Base-by-base conservation (phyloP, 495 filamentous ascomycete species). In the Xylaria cubensis region DNA sequence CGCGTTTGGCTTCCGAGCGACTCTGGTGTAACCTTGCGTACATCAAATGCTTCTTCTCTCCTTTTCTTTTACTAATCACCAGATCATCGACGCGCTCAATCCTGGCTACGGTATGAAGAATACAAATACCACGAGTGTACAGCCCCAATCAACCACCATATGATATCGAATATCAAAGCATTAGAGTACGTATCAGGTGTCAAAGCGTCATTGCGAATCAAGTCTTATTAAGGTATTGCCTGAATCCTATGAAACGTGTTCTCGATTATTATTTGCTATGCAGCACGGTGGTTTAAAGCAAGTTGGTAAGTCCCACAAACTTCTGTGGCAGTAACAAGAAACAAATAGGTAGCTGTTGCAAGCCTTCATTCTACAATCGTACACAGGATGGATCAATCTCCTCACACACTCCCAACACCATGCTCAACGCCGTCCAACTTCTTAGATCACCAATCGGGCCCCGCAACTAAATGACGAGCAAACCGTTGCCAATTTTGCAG, bases 401-500 rank as follows among this genome's bases (percentile, higher is more conserved):
- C 12, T 24, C 29, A n/a, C 29, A 13, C 42, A 19, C 32, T 51
- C 29, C 53, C 29, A 36, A 36, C 8, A 36, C 3, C 19, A 53
- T 10, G 15, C 17, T 61, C 58, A 21, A n/a, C 5, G 2, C n/a
- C 39, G 4, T 61, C 19, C 19, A 9, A 56, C 65, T 53, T n/a
- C 19, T 34, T 53, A 21, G 46, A 24, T 46, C 61, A 58, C 61
- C 61, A 71, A n/a, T 71, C 61, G 19, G 15, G 29, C 1, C 61
- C 69, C 24, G 61, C 61, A 13, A 56, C 42, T 15, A 63, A 12
- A 4, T 67, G 62, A 59, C 51, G 70, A 19, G 59, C 62, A 61
- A 67, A 51, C 13, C 61, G 51, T 24, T 72, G 63, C 70, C 70
- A 72, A 3, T 51, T 46, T 50, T 51, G 50, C 41, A 66, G 51